Evolutionary conservation across 208 protist genomes (phyloP).

Genomic region (Trypanosoma caninum): DNA sequence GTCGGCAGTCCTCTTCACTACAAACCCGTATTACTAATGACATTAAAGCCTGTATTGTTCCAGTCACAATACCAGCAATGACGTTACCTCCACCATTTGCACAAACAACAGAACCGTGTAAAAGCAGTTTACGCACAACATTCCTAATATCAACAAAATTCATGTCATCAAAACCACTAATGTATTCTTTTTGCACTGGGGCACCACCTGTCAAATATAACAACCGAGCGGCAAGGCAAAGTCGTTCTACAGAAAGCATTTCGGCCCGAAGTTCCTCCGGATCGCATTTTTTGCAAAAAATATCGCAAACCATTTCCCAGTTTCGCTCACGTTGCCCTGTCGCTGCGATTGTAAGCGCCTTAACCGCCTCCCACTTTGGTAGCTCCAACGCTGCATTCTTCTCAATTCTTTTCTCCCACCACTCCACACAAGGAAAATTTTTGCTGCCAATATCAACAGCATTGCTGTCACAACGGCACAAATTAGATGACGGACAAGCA

Average conservation of each 20-base stretch:
- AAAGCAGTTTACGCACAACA: conserved; percentile 9
- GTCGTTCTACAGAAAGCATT: not conserved
- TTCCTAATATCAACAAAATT: not conserved
- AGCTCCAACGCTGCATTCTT: conserved; percentile 6
- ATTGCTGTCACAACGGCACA: too few species aligned
- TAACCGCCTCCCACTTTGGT: conserved; percentile 21
- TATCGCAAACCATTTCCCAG: not conserved
- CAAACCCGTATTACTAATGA: conserved; percentile 1
- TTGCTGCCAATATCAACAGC: too few species aligned
- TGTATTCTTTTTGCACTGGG: not conserved
- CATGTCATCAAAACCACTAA: not conserved
- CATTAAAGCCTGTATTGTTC: conserved; percentile 11
- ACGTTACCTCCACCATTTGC: not conserved
- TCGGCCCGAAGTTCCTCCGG: not conserved
- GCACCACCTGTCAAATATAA: not conserved
- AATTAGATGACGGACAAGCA: not conserved
- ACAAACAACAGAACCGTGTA: conserved; percentile 6
- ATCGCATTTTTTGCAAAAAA: not conserved
- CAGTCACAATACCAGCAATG: not conserved
- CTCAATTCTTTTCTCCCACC: conserved; percentile 8
- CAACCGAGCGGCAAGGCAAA: conserved; percentile 18
- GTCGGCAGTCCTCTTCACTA: not conserved
- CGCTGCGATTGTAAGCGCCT: conserved; percentile 3
- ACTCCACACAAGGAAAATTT: not conserved
- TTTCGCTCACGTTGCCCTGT: conserved; percentile 11